A percentile compares a stretch with the other conserved stretches of the same genome.
phyloP scores from a whole-genome alignment of 208 protist genomes.

The Tritrichomonas foetus region DNA sequence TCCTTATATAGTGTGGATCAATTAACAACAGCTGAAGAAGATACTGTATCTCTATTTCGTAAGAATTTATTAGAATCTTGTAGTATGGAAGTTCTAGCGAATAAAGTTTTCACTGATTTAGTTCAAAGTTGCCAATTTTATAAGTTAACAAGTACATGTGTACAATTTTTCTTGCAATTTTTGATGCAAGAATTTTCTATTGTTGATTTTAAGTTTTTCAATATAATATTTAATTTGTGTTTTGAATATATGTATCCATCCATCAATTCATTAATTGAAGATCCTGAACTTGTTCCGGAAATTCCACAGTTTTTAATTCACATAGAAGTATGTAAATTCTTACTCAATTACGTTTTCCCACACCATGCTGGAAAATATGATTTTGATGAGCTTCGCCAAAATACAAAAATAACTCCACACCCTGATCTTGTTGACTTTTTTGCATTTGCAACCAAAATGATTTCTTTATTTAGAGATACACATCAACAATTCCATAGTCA shows the following conservation, averaged over 20 bases:
- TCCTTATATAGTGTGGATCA: background rate
- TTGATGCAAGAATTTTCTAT: background rate
- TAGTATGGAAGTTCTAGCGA: background rate
- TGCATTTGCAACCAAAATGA: background rate
- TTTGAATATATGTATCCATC: constrained; percentile 21
- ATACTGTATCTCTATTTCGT: background rate
- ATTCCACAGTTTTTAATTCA: background rate
- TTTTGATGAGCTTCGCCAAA: background rate
- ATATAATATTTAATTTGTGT: background rate
- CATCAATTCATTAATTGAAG: background rate
- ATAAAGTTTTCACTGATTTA: background rate
- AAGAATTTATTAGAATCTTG: background rate
- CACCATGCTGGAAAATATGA: background rate
- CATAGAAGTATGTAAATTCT: background rate
- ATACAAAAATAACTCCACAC: background rate
- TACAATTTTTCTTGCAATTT: background rate
- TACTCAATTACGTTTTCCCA: background rate
- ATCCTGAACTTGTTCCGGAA: background rate
- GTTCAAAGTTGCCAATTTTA: background rate
- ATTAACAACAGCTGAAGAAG: background rate
- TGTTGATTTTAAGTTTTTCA: constrained; percentile 30
- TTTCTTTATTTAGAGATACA: background rate
- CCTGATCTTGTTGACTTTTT: background rate
- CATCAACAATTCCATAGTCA: background rate
- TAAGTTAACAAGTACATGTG: background rate